phyloP scores from a whole-genome alignment of 2,329 filamentous ascomycete genomes.

The Penicillium janthinellum region DNA sequence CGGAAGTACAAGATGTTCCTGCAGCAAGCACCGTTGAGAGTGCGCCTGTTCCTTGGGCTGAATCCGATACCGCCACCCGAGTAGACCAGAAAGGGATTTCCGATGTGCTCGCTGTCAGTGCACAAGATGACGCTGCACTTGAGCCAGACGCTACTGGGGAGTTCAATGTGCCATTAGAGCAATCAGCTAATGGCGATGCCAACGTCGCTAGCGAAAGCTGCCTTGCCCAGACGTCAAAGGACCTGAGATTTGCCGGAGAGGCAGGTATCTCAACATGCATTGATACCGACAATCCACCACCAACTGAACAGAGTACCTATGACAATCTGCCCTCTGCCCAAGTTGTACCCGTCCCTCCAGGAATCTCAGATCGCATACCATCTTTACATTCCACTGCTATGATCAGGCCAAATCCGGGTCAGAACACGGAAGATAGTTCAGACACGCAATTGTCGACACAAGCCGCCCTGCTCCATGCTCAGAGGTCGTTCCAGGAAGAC shows the following conservation, averaged over 20 bases:
- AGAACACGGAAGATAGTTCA: constrained; percentile 25
- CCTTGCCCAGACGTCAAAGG: constrained; percentile 12
- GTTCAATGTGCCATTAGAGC: neutral
- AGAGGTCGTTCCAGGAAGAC: constrained; percentile 44
- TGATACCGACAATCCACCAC: constrained; percentile 7
- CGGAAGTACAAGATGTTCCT: neutral
- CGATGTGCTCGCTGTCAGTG: neutral
- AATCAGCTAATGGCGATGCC: neutral
- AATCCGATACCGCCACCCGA: neutral
- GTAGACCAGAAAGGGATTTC: no score
- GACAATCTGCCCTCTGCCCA: constrained; percentile 44
- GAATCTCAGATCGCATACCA: constrained; percentile 34
- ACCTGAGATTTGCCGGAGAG: constrained; percentile 20
- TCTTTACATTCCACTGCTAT: constrained; percentile 45
- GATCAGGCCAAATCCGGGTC: constrained; percentile 27
- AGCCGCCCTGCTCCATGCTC: constrained; percentile 42
- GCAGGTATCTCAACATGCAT: constrained; percentile 12
- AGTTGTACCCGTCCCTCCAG: constrained; percentile 31
- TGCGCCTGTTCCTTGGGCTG: neutral
- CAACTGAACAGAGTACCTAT: constrained; percentile 25
- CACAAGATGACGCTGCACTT: neutral
- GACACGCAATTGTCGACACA: constrained; percentile 45
- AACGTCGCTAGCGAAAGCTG: neutral
- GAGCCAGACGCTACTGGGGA: neutral
- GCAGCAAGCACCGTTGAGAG: neutral